Percentiles rank a stretch among this genome's conserved stretches.
phyloP scores from a whole-genome alignment of 1,139 yeast genomes.

The Yamadazyma jaroonii region DNA sequence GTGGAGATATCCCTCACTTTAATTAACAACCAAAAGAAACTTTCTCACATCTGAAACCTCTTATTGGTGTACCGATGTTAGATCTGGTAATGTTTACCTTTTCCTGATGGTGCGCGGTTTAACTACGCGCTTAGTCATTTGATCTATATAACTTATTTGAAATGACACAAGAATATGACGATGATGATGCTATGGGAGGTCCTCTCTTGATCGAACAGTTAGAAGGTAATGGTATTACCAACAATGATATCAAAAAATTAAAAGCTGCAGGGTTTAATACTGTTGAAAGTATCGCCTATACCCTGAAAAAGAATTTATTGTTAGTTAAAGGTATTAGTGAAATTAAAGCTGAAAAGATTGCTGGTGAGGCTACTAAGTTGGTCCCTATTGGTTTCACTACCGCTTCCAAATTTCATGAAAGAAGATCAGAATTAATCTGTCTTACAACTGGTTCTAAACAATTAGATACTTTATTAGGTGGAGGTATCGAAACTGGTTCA shows the following conservation, averaged over 20 bases:
- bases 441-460: conserved; percentile 95
- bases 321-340: conserved; percentile 91
- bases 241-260: conserved; percentile 75
- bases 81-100: conserved; percentile 2
- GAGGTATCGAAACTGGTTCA: conserved; percentile 97
- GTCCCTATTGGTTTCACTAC: conserved; percentile 98
- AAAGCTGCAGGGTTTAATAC: conserved; percentile 85
- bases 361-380: conserved; percentile 77
- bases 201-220: conserved; percentile 46
- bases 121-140: too few species aligned
- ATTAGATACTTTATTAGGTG: conserved; percentile 88
- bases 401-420: conserved; percentile 89
- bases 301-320: conserved; percentile 72
- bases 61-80: background rate
- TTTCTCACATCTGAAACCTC: background rate
- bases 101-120: conserved; percentile 2
- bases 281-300: conserved; percentile 88
- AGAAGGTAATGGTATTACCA: conserved; percentile 85
- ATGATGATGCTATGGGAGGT: conserved; percentile 38
- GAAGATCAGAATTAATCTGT: conserved; percentile 88
- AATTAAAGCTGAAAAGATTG: conserved; percentile 85
- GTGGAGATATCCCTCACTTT: too few species aligned
- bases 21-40: background rate
- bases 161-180: conserved; percentile 20
- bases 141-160: too few species aligned